These are phyloP conservation scores for Eryngium alpinum DNA, from an alignment of 140 eudicot genomes.

Conservation along the genomic window DNA sequence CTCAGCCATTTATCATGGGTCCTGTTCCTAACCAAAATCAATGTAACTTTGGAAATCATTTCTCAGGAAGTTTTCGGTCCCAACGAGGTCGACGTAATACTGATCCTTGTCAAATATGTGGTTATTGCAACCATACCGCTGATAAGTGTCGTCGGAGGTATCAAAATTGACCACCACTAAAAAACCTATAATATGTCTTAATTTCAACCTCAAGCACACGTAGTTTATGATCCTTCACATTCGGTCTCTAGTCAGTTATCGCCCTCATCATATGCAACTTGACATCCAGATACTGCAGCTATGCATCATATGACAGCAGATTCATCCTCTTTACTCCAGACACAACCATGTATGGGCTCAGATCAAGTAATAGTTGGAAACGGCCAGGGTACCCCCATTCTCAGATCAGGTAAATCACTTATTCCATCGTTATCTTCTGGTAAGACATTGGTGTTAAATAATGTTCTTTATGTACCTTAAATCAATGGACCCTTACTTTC, in stretches of 20 bases:
- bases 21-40: too few species aligned
- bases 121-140: neutral
- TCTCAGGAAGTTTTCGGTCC: neutral
- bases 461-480: neutral
- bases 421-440: neutral
- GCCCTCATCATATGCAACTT: too few species aligned
- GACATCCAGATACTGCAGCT: neutral
- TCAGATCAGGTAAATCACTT: neutral
- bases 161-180: neutral
- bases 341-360: neutral
- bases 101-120: neutral
- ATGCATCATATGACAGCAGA: neutral
- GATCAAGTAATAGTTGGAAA: neutral
- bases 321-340: neutral
- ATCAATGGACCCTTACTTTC: neutral
- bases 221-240: neutral
- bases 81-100: neutral
- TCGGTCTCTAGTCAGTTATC: too few species aligned
- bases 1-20: too few species aligned
- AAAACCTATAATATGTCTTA: too few species aligned
- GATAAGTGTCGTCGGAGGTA: neutral
- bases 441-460: neutral
- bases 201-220: neutral
- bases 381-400: neutral
- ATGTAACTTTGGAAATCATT: too few species aligned